phyloP scores from a whole-genome alignment of 768 basidiomycete species.

The Suillus alpinus region DNA sequence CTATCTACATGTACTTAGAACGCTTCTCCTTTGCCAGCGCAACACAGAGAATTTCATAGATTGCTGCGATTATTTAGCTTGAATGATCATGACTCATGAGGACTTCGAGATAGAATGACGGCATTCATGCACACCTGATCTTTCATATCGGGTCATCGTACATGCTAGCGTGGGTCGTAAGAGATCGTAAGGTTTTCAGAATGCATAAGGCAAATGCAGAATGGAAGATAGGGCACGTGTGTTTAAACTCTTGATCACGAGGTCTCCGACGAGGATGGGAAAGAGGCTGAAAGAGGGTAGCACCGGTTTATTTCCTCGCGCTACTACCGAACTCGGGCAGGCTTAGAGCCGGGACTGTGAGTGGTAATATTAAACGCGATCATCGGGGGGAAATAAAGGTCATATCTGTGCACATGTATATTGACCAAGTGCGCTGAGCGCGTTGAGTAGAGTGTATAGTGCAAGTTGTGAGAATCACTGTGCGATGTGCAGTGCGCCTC shows the following conservation, averaged over 20 bases:
- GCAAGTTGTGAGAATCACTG: not conserved
- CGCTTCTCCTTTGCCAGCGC: slow-evolving; percentile 9
- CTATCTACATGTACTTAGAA: slow-evolving; percentile 19
- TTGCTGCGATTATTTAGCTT: slow-evolving; percentile 4
- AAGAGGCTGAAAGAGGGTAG: slow-evolving; percentile 1
- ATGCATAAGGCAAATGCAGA: slow-evolving; percentile 3
- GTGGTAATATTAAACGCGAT: not conserved
- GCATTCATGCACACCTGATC: not conserved
- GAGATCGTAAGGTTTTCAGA: not conserved
- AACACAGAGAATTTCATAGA: slow-evolving; percentile 9
- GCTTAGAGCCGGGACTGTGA: not conserved
- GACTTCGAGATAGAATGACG: slow-evolving; percentile 10
- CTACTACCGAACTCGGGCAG: not conserved
- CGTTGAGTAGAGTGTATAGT: not conserved
- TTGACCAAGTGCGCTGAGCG: not conserved
- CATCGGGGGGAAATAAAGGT: not conserved
- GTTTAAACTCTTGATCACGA: slow-evolving; percentile 12
- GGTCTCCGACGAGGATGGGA: slow-evolving; percentile 4
- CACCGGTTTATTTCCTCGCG: not conserved
- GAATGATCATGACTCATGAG: not conserved
- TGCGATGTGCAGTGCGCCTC: not conserved
- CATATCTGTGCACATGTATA: not conserved
- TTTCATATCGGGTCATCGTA: not conserved
- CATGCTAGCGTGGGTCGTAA: not conserved
- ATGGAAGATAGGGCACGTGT: slow-evolving; percentile 9